Evolutionary conservation across 179 eudicot genomes (phyloP).

Genomic region (Spinacia oleracea): DNA sequence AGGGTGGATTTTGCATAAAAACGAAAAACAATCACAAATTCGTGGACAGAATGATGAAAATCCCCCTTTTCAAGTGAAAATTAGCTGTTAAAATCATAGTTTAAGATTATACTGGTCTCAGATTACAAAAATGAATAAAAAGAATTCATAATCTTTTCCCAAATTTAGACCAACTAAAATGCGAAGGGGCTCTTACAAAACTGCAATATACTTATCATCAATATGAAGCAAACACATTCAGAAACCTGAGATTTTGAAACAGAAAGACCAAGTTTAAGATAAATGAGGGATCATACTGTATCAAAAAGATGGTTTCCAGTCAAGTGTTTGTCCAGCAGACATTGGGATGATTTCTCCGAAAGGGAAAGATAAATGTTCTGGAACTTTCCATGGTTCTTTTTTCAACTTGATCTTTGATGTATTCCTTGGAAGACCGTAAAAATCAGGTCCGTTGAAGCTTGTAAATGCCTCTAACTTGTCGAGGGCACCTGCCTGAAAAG

Average conservation of each 20-base stretch:
- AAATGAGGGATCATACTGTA: not conserved
- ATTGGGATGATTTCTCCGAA: constrained; percentile 75
- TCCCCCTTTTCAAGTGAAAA: not conserved
- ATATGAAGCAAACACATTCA: not conserved
- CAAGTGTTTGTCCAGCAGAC: constrained; percentile 80
- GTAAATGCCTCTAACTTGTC: constrained; percentile 95
- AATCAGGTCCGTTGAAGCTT: constrained; percentile 96
- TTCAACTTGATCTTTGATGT: constrained; percentile 59
- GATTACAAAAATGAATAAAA: not conserved
- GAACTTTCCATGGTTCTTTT: constrained; percentile 78
- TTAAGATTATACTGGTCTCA: not conserved
- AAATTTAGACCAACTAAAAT: not conserved
- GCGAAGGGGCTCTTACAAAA: not conserved
- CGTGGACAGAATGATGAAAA: not conserved
- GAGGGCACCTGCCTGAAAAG: constrained; percentile 72
- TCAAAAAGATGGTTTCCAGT: constrained; percentile 59
- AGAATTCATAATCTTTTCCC: not conserved
- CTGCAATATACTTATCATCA: not conserved
- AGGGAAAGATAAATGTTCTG: constrained; percentile 45
- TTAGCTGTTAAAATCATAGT: not conserved
- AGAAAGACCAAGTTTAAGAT: not conserved
- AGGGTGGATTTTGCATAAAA: not conserved
- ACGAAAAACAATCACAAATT: not conserved
- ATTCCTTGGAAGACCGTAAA: constrained; percentile 88
- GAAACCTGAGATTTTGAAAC: not conserved